These are phyloP conservation scores for Vaccinium darrowii DNA, from an alignment of 148 eudicot species.

Conservation along the genomic window DNA sequence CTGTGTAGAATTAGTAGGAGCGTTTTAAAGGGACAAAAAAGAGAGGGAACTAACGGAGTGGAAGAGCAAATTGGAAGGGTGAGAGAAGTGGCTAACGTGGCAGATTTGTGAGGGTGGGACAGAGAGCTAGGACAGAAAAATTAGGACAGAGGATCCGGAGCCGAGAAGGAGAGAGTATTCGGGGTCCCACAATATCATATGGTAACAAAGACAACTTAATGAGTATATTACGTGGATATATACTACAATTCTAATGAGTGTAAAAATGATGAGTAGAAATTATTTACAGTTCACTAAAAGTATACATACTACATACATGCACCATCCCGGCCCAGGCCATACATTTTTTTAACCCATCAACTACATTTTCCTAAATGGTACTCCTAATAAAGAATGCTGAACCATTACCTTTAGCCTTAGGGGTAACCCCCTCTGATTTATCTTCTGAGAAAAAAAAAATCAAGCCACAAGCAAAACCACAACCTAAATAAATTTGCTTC, in stretches of 20 bases:
- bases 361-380: background rate
- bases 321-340: background rate
- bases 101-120: too few species aligned
- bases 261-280: background rate
- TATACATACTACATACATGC: background rate
- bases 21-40: too few species aligned
- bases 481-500: conserved; percentile 13
- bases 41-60: too few species aligned
- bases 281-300: background rate
- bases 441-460: background rate
- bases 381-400: background rate
- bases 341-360: background rate
- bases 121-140: too few species aligned
- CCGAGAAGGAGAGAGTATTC: too few species aligned
- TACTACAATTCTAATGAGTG: background rate
- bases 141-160: too few species aligned
- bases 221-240: background rate
- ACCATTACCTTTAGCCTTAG: too few species aligned
- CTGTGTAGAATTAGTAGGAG: too few species aligned
- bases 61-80: too few species aligned
- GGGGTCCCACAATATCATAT: too few species aligned
- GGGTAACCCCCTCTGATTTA: background rate
- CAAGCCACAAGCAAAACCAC: background rate
- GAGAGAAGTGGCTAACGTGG: too few species aligned
- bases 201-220: too few species aligned